Conservation (phyloP, 805 yeast genomes). For the Candida peoriensis region DNA sequence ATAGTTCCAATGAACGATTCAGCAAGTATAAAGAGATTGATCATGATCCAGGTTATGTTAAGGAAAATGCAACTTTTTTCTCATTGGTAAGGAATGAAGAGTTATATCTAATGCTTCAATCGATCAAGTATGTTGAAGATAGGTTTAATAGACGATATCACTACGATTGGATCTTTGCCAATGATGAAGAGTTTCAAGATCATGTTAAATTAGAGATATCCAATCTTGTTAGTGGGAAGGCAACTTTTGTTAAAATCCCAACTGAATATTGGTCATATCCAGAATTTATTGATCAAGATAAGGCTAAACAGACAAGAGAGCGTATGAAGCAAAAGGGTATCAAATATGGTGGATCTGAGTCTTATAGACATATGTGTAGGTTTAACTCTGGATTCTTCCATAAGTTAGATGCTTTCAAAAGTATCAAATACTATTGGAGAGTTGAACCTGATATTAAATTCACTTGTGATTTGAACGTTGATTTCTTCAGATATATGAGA, state of each 20-base stretch:
- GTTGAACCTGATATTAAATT: conserved; percentile 66
- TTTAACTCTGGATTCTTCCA: conserved; percentile 51
- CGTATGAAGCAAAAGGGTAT: conserved; percentile 38
- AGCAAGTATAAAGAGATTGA: conserved; percentile 8
- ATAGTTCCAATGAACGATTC: conserved; percentile 1
- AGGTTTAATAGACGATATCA: conserved; percentile 56
- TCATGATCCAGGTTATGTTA: conserved; percentile 5
- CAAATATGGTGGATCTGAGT: conserved; percentile 53
- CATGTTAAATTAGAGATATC: conserved; percentile 45
- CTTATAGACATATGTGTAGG: conserved; percentile 66
- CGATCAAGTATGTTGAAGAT: conserved; percentile 60
- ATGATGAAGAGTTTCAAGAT: conserved; percentile 56
- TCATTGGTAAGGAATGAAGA: conserved; percentile 69
- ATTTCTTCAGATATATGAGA: conserved; percentile 56
- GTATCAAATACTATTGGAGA: conserved; percentile 72
- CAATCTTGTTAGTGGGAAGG: conserved; percentile 49
- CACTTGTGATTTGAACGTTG: conserved; percentile 57
- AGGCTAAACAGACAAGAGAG: conserved; percentile 39
- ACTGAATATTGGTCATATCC: conserved; percentile 66
- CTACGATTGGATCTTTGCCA: conserved; percentile 76
- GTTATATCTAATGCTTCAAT: conserved; percentile 46
- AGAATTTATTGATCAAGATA: conserved; percentile 46
- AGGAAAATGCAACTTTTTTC: conserved; percentile 61
- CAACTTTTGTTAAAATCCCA: conserved; percentile 57
- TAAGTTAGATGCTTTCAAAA: conserved; percentile 48